Evolutionary conservation across 495 filamentous ascomycete genomes (phyloP).

Genomic region (Xylaria telfairii): DNA sequence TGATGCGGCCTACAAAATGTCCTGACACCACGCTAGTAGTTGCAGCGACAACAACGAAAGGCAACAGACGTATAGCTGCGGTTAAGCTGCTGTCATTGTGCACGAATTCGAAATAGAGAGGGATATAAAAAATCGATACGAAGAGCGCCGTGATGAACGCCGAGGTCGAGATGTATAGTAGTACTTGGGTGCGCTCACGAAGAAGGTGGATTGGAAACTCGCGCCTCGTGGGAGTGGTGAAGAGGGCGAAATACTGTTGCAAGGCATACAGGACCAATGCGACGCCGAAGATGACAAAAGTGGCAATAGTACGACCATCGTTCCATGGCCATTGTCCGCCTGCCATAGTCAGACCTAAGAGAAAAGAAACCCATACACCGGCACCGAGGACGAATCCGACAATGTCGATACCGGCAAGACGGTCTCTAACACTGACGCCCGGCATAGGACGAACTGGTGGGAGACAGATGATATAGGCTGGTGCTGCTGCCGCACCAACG

Average conservation of each 20-base stretch:
- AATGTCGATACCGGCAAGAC: constrained; percentile 50
- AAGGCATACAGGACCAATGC: constrained; percentile 55
- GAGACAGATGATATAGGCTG: constrained; percentile 63
- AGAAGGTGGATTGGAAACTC: constrained; percentile 63
- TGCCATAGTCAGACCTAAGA: constrained; percentile 63
- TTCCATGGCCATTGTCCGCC: constrained; percentile 61
- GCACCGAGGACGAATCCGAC: constrained; percentile 52
- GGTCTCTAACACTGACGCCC: constrained; percentile 41
- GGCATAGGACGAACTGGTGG: constrained; percentile 55
- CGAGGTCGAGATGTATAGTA: constrained; percentile 52
- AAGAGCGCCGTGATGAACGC: constrained; percentile 46
- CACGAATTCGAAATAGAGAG: constrained; percentile 66
- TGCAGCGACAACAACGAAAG: constrained; percentile 61
- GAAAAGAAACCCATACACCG: constrained; percentile 49
- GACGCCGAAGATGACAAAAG: constrained; percentile 59
- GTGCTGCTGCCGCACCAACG: constrained; percentile 59
- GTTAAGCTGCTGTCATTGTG: constrained; percentile 54
- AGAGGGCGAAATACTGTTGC: constrained; percentile 58
- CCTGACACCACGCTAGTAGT: constrained; percentile 55
- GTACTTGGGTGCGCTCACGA: constrained; percentile 44
- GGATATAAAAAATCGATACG: constrained; percentile 54
- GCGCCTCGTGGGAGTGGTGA: constrained; percentile 54
- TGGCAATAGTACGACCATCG: constrained; percentile 56
- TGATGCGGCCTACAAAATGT: constrained; percentile 52
- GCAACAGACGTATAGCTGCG: constrained; percentile 62